Conservation (phyloP, 2,329 filamentous ascomycete genomes). For the Penicillium sp. region DNA sequence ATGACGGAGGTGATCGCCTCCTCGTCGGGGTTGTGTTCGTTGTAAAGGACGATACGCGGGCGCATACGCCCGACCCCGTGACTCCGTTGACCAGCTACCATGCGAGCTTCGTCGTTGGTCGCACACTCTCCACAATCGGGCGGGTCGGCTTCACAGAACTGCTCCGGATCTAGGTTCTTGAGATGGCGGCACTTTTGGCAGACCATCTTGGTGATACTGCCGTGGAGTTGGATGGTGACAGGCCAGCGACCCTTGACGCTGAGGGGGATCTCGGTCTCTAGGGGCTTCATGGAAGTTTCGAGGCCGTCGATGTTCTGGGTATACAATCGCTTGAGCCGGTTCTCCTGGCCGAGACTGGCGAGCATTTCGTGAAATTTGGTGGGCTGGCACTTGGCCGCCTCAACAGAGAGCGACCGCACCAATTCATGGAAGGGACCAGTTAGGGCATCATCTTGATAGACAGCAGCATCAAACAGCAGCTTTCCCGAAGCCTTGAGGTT, state of each 20-base stretch:
- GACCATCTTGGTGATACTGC: slow-evolving; percentile 93
- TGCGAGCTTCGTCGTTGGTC: slow-evolving; percentile 76
- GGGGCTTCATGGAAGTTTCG: slow-evolving; percentile 79
- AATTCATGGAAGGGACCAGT: slow-evolving; percentile 94
- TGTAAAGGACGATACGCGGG: slow-evolving; percentile 94
- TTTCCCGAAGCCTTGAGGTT: slow-evolving; percentile 93
- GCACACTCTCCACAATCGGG: slow-evolving; percentile 80
- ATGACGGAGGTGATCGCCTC: slow-evolving; percentile 94
- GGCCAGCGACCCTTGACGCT: slow-evolving; percentile 90
- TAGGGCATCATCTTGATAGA: slow-evolving; percentile 89
- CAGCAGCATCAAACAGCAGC: slow-evolving; percentile 94
- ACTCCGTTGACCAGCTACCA: slow-evolving; percentile 81
- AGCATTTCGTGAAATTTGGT: slow-evolving; percentile 93
- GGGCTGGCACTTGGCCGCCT: slow-evolving; percentile 77
- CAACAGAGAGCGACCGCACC: slow-evolving; percentile 84
- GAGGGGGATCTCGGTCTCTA: slow-evolving; percentile 81
- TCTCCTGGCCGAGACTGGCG: slow-evolving; percentile 85
- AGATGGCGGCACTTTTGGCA: slow-evolving; percentile 89
- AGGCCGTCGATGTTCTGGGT: slow-evolving; percentile 97
- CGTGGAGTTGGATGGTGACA: slow-evolving; percentile 89
- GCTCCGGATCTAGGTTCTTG: slow-evolving; percentile 73
- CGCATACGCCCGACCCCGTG: slow-evolving; percentile 90
- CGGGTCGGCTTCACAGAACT: slow-evolving; percentile 84
- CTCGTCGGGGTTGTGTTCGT: slow-evolving; percentile 94
- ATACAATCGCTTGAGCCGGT: slow-evolving; percentile 86